Percentiles rank a stretch among this genome's conserved stretches.
phyloP scores from a whole-genome alignment of 2,329 filamentous ascomycete species.

The Cercospora citrullina region DNA sequence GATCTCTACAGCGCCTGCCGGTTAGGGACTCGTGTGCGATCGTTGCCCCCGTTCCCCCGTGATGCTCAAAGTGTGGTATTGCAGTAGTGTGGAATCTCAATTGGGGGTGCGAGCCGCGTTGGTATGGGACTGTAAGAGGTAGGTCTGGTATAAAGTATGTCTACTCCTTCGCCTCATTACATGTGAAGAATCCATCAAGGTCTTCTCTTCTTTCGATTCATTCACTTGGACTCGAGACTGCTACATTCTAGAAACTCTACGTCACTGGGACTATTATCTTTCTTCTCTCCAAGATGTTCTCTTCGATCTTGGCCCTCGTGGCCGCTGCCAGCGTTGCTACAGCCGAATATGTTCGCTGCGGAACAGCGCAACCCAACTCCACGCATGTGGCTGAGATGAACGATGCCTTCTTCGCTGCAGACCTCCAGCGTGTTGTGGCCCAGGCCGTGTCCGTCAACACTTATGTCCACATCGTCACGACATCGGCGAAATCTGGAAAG shows the following conservation, averaged over 20 bases:
- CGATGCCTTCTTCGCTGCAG: constrained; percentile 21
- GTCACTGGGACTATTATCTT: neutral
- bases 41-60: neutral
- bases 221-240: constrained; percentile 11
- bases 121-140: neutral
- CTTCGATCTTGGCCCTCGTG: constrained; percentile 16
- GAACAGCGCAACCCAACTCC: constrained; percentile 23
- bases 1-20: constrained; percentile 1
- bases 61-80: neutral
- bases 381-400: constrained; percentile 22
- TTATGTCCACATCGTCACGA: constrained; percentile 47
- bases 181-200: constrained; percentile 13
- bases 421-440: constrained; percentile 10
- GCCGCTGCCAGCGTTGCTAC: constrained; percentile 20
- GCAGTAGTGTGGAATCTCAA: neutral
- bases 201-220: constrained; percentile 3
- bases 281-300: constrained; percentile 18
- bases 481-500: constrained; percentile 34
- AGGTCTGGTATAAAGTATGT: constrained; percentile 14
- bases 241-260: neutral
- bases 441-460: constrained; percentile 20
- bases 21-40: neutral
- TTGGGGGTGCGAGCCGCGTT: neutral
- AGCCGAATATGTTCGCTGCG: constrained; percentile 25
- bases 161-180: neutral